phyloP scores from a whole-genome alignment of 2,329 filamentous ascomycete species.

The Phialemoniopsis sp. region DNA sequence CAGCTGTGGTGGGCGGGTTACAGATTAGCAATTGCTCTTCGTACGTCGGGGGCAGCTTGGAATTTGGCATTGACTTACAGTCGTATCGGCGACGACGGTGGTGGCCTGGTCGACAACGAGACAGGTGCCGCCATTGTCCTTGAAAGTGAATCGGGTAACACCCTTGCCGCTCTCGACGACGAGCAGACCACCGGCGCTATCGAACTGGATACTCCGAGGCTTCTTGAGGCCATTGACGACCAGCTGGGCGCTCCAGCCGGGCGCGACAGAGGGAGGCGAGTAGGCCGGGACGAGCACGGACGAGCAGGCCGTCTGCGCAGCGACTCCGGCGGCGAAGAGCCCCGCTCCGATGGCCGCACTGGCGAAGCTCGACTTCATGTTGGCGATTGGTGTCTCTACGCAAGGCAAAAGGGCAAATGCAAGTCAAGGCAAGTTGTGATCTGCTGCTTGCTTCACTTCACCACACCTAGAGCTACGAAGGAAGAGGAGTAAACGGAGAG shows the following conservation, averaged over 20 bases:
- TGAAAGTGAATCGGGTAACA: constrained; percentile 32
- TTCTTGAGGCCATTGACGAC: constrained; percentile 33
- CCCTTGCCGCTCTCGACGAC: constrained; percentile 40
- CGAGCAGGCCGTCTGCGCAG: constrained; percentile 20
- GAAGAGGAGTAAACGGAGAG: too few species aligned
- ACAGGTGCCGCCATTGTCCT: constrained; percentile 37
- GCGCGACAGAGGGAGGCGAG: constrained; percentile 28
- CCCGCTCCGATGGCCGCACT: constrained; percentile 9
- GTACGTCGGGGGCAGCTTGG: too few species aligned
- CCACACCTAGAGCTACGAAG: too few species aligned
- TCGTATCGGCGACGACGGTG: constrained; percentile 26
- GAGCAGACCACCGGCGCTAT: constrained; percentile 36
- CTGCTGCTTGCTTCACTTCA: too few species aligned
- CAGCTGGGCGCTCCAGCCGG: constrained; percentile 39
- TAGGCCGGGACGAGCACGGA: constrained; percentile 28
- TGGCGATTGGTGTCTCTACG: background rate
- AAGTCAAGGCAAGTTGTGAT: constrained; percentile 7
- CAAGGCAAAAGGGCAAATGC: background rate
- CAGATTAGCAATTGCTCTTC: too few species aligned
- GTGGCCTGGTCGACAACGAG: constrained; percentile 27
- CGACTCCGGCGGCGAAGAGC: constrained; percentile 8
- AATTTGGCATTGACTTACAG: too few species aligned
- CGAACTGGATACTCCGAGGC: constrained; percentile 40
- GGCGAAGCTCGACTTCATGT: constrained; percentile 10
- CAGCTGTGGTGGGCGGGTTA: constrained; percentile 21